Base-by-base conservation (phyloP, 2,329 filamentous ascomycete species). In the Hymenoscyphus scutula region DNA sequence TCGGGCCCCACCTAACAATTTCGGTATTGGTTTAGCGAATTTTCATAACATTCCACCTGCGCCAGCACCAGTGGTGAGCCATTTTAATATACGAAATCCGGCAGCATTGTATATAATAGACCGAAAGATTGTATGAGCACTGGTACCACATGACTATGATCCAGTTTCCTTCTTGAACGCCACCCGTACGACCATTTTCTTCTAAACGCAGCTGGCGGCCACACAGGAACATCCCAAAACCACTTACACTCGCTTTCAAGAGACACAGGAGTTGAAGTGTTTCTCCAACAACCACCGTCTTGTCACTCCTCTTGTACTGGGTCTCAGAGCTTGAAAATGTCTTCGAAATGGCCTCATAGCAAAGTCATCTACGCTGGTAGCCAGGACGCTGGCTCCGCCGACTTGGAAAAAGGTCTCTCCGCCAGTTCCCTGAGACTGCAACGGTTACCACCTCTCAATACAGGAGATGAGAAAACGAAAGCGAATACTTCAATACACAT, bases 321-420 rank as follows among this genome's bases (percentile, higher is more conserved):
- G n/a, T 30, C 55, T 56, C 53, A 32, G 56, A 19, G 30, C 41
- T 61, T 64, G 45, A 56, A 61, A 34, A 71, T 71, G 67, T 64
- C 65, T 69, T 51, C 68, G 66, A 45, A 62, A 69, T 66, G 67
- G 67, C 61, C 67, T 32, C 63, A 64, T 51, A 17, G 57, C 60
- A 60, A 65, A 62, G 45, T 61, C 62, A 64, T 37, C 27, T 41
- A 51, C 34, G 5, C 45, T 32, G 61, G 32, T 41, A 51, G 61
- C 45, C 60, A 59, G 61, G 61, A 30, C 29, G 64, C 65, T 59
- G 69, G 70, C 59, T 64, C 67, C 53, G 62, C 65, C 62, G 74
- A 75, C 62, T 71, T 73, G n/a, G 76, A 77, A 62, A 76, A 76
- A 68, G 74, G 74, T 17, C 56, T 76, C 23, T 74, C 71, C 64